phyloP scores from a whole-genome alignment of 2,329 filamentous ascomycete genomes.

The Dactylellina haptotyla region DNA sequence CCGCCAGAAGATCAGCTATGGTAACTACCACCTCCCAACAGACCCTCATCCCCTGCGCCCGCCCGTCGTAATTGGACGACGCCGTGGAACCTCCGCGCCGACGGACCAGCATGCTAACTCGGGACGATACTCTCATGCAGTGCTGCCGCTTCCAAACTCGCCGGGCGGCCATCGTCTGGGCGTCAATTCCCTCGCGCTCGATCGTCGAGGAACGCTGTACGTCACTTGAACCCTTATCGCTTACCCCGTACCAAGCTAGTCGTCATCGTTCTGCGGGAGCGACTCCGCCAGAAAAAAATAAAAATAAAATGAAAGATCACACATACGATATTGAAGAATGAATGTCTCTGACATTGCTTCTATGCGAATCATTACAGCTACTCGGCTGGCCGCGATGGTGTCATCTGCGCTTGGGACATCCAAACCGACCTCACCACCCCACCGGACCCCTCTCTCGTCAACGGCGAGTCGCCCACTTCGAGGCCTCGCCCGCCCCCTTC shows the following conservation, averaged over 20 bases:
- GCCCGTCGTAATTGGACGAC: constrained; percentile 7
- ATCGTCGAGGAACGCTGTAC: constrained; percentile 87
- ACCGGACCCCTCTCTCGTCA: constrained; percentile 56
- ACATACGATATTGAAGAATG: not conserved
- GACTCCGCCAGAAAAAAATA: no score
- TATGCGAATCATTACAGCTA: constrained; percentile 73
- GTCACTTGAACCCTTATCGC: constrained; percentile 59
- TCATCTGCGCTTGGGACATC: constrained; percentile 95
- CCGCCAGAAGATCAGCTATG: constrained; percentile 76
- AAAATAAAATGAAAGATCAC: no score
- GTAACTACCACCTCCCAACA: constrained; percentile 61
- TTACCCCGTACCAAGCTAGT: not conserved
- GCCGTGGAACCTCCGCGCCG: constrained; percentile 31
- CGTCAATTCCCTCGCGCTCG: constrained; percentile 92
- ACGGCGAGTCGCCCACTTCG: constrained; percentile 35
- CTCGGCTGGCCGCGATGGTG: constrained; percentile 92
- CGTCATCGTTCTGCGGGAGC: not conserved
- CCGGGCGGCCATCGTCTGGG: constrained; percentile 89
- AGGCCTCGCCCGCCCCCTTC: constrained; percentile 63
- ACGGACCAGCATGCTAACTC: constrained; percentile 34
- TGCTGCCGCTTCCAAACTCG: constrained; percentile 77
- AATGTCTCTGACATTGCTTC: constrained; percentile 34
- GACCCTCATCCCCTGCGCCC: constrained; percentile 4
- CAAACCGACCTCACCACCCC: constrained; percentile 71
- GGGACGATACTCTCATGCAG: constrained; percentile 61